Conservation (phyloP, 352 stramenopile species). For the Phytophthora pistaciae region DNA sequence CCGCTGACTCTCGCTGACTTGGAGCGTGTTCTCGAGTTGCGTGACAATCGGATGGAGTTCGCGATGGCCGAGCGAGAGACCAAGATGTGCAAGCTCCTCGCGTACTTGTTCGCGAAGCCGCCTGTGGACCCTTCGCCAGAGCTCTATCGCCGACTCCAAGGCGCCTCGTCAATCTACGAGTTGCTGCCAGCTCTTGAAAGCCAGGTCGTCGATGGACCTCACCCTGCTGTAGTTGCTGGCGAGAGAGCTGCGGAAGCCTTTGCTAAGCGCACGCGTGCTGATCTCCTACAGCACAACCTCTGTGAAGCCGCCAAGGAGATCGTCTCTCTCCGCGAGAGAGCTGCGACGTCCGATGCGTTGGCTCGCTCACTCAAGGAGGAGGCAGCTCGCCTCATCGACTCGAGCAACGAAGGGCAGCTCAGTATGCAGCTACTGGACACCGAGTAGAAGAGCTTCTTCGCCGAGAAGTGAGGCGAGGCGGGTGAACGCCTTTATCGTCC, state of each 20-base stretch:
- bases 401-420: background rate
- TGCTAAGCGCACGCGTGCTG: background rate
- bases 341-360: too few relatives aligned
- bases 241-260: background rate
- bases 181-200: background rate
- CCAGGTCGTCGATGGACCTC: background rate
- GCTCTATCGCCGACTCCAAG: background rate
- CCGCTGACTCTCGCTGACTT: background rate
- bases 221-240: background rate
- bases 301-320: background rate
- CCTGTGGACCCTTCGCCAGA: background rate
- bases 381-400: background rate
- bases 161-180: background rate
- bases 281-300: background rate
- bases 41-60: background rate
- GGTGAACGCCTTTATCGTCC: too few relatives aligned
- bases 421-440: too few relatives aligned
- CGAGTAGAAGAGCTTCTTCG: too few relatives aligned
- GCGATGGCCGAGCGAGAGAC: background rate
- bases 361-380: too few relatives aligned
- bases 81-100: background rate
- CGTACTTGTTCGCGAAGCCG: background rate
- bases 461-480: too few relatives aligned
- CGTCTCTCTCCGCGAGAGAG: too few relatives aligned
- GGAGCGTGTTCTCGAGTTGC: background rate